Conservation (phyloP, 2,329 filamentous ascomycete genomes). For the Phyllosticta capitalensis region DNA sequence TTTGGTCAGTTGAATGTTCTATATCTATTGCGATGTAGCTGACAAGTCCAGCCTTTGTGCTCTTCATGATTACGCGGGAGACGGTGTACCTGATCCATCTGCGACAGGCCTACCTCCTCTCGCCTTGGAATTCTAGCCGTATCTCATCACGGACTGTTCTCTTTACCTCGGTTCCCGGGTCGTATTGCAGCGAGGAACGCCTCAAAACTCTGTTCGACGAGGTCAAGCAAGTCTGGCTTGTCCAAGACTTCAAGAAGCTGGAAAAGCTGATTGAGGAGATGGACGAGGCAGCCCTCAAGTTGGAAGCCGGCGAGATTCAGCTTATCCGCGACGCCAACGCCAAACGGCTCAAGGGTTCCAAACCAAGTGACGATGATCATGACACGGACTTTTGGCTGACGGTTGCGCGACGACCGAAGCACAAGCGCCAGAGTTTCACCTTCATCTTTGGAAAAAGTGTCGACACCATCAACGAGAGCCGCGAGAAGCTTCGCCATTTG, state of each 20-base stretch:
- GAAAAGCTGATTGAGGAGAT: slow-evolving; percentile 35
- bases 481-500: slow-evolving; percentile 62
- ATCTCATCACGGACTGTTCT: slow-evolving; percentile 40
- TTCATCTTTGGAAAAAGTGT: slow-evolving; percentile 34
- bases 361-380: slow-evolving; percentile 13
- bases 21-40: background rate
- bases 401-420: slow-evolving; percentile 31
- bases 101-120: slow-evolving; percentile 39
- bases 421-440: slow-evolving; percentile 24
- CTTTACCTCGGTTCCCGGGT: slow-evolving; percentile 38
- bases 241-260: slow-evolving; percentile 36
- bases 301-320: slow-evolving; percentile 38
- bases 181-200: slow-evolving; percentile 27
- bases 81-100: slow-evolving; percentile 39
- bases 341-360: slow-evolving; percentile 54
- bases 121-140: slow-evolving; percentile 33
- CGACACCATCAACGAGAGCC: slow-evolving; percentile 78
- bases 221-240: slow-evolving; percentile 38
- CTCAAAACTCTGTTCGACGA: slow-evolving; percentile 31
- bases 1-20: slow-evolving; percentile 6
- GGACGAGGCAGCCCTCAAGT: slow-evolving; percentile 32
- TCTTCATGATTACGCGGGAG: slow-evolving; percentile 37
- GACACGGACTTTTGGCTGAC: slow-evolving; percentile 20
- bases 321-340: slow-evolving; percentile 48
- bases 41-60: slow-evolving; percentile 23